Percentiles rank a stretch among this genome's conserved stretches.
Conservation (phyloP, 352 stramenopile genomes). For the Globisporangium parvum region DNA sequence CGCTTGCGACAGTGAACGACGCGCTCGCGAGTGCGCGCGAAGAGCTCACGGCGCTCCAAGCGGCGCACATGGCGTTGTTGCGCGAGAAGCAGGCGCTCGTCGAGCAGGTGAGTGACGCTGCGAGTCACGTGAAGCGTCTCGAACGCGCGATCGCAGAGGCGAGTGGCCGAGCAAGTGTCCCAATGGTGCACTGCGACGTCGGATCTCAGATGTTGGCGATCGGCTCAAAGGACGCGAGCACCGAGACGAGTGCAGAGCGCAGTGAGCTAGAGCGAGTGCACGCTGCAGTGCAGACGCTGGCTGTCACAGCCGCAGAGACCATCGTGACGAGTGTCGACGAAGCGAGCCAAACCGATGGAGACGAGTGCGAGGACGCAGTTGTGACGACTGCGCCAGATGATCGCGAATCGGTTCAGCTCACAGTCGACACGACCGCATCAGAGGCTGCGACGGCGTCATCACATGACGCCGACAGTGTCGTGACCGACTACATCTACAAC, state of each 20-base stretch:
- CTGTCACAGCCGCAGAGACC: not conserved
- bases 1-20: slow-evolving; percentile 32
- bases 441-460: not conserved
- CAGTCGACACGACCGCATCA: not conserved
- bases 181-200: slow-evolving; percentile 9
- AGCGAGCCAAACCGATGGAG: slow-evolving; percentile 3
- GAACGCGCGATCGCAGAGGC: slow-evolving; percentile 12
- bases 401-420: not conserved
- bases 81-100: slow-evolving; percentile 42
- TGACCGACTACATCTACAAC: slow-evolving; percentile 13
- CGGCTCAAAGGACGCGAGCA: slow-evolving; percentile 9
- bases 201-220: slow-evolving; percentile 9
- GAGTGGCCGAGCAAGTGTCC: slow-evolving; percentile 5
- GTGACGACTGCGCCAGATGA: not conserved
- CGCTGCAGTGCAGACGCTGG: slow-evolving; percentile 1
- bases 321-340: not conserved
- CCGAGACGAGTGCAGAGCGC: not conserved
- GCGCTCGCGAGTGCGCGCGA: slow-evolving; percentile 31
- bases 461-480: not conserved
- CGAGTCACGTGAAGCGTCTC: slow-evolving; percentile 11
- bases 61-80: slow-evolving; percentile 26
- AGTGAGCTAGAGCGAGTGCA: not conserved
- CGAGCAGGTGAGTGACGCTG: slow-evolving; percentile 24
- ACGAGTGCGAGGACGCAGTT: not conserved
- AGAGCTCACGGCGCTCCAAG: slow-evolving; percentile 44